Evolutionary conservation across 148 eudicot genomes (phyloP), one percentile per base, ranked within the genome.

Genomic region (Amaranthus palmeri): DNA sequence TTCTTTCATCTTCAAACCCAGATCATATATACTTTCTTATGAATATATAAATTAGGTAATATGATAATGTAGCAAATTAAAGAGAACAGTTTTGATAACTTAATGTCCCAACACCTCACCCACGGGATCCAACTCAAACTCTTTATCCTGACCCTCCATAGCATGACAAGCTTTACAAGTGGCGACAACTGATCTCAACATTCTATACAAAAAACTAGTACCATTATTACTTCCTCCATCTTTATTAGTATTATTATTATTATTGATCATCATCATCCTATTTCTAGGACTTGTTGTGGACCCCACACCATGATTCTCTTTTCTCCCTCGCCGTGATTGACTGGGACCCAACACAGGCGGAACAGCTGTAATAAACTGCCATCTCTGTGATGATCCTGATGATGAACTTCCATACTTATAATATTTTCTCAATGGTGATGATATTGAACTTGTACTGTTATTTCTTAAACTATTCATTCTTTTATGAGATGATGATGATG

Each of bases 141-240:
- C 81, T 4, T 65, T 75, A 17, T 73, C 74, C 41, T 73, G 73
- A 67, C 65, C 69, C 48, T 85, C 82, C 72, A 90, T 86, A 8
- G 96, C 96, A 69, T 90, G 93, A 36, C 96, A 88, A 59, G 87
- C 88, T 68, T 79, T 86, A 74, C 96, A 90, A 2, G 85, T 79
- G 6, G 84, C 79, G 55, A 88, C 82, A 69, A 86, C 78, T 45
- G 84, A 76, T 78, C 82, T 78, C 71, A 91, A 82, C 25, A 86
- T 18, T 69, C 86, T 82, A 56, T 80, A 42, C 64, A 81, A 78
- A 65, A 83, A 71, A 73, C 96, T 83, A 8, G 51, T 52, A 15
- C 48, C 8, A 10, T 9, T 47, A 52, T 60, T 66, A 56, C 54
- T 10, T 2, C 44, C 52, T 2, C 45, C 44, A 2, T 47, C 71